phyloP scores from a whole-genome alignment of 2,329 filamentous ascomycete species.

The Colletotrichum sp. region DNA sequence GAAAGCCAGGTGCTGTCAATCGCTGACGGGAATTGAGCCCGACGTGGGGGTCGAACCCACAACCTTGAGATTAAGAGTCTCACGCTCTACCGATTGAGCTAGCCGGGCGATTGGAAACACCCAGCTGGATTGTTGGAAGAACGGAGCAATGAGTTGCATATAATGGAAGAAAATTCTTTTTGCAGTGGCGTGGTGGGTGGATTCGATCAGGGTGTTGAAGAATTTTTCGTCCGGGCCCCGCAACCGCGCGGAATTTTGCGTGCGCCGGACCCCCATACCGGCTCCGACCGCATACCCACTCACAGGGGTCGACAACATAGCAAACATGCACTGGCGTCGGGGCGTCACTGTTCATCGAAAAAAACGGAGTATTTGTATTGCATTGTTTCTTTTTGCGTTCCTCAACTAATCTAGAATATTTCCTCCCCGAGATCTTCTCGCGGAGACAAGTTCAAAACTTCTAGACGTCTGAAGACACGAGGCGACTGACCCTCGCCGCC shows the following conservation, averaged over 20 bases:
- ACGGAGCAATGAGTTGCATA: accelerated
- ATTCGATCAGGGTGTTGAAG: background rate
- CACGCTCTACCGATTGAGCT: constrained; percentile 78
- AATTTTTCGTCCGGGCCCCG: background rate
- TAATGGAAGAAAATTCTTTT: background rate
- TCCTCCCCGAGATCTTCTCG: background rate
- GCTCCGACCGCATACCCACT: background rate
- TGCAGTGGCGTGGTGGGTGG: background rate
- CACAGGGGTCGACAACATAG: background rate
- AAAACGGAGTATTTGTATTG: background rate
- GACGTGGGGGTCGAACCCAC: constrained; percentile 52
- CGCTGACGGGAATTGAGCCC: constrained; percentile 22
- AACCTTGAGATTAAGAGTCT: constrained; percentile 72
- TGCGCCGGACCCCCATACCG: background rate
- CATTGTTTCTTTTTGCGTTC: accelerated
- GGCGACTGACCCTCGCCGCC: background rate
- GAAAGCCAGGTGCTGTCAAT: background rate
- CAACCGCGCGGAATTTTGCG: background rate
- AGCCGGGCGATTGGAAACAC: constrained; percentile 48
- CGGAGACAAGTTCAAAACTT: background rate
- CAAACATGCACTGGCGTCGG: background rate
- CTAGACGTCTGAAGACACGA: background rate
- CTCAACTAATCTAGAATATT: background rate
- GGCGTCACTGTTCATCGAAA: no score
- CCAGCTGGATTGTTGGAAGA: background rate